phyloP scores from a whole-genome alignment of 441 rosid genomes.

The Melastoma candidum region DNA sequence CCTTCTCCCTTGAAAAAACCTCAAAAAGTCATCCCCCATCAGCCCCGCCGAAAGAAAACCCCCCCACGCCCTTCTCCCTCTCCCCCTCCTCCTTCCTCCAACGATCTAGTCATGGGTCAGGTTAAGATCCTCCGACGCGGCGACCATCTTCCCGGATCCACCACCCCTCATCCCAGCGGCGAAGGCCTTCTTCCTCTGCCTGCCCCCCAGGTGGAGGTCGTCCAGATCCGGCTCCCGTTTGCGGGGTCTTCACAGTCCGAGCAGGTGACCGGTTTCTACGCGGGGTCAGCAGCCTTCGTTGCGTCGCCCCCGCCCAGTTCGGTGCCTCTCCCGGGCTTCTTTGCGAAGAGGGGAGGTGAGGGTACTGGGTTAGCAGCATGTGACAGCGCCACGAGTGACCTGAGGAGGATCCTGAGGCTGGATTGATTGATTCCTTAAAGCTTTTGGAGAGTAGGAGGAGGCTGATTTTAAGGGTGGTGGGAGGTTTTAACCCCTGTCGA shows the following conservation, averaged over 20 bases:
- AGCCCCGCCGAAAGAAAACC: constrained; percentile 36
- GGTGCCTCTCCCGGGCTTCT: constrained; percentile 70
- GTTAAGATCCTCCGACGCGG: constrained; percentile 73
- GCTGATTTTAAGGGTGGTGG: constrained; percentile 13
- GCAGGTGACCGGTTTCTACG: constrained; percentile 34
- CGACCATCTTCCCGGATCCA: constrained; percentile 24
- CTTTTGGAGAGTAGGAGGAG: too few relatives aligned
- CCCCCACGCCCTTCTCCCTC: constrained; percentile 18
- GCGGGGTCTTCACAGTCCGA: constrained; percentile 12
- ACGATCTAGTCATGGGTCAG: constrained; percentile 27
- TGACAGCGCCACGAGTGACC: constrained; percentile 37
- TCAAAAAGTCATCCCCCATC: constrained; percentile 8
- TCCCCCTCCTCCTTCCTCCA: constrained; percentile 13
- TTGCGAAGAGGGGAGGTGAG: constrained; percentile 28
- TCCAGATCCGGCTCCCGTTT: constrained; percentile 25
- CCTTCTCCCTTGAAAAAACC: neutral
- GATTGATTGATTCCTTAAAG: constrained; percentile 4
- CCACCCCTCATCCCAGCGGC: neutral
- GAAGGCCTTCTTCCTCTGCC: constrained; percentile 27
- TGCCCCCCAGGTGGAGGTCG: neutral
- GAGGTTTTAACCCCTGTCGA: constrained; percentile 4
- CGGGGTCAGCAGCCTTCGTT: constrained; percentile 55
- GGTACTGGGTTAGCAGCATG: constrained; percentile 1
- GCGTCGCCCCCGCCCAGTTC: constrained; percentile 87
- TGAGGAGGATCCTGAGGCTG: constrained; percentile 47